phyloP scores from a whole-genome alignment of 352 stramenopile genomes.

The Globisporangium splendens region DNA sequence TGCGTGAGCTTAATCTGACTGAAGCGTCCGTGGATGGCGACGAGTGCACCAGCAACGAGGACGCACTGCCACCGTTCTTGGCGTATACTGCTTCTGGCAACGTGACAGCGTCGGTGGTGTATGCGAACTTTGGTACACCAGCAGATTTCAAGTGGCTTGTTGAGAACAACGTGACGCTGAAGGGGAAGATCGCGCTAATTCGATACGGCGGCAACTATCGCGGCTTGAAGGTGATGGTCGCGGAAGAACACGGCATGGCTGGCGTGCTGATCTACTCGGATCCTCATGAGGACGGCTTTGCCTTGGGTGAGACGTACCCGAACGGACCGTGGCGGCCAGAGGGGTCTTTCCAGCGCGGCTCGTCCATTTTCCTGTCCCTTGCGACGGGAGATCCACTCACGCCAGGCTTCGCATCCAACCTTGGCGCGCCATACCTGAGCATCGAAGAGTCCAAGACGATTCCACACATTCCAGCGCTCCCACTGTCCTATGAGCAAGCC shows the following conservation, averaged over 20 bases:
- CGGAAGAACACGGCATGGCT: constrained; percentile 67
- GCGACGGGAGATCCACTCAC: constrained; percentile 66
- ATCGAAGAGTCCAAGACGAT: constrained; percentile 53
- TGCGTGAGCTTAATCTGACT: constrained; percentile 50
- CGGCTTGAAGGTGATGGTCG: constrained; percentile 82
- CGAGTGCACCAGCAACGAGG: constrained; percentile 48
- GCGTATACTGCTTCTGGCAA: constrained; percentile 80
- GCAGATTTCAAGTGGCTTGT: constrained; percentile 81
- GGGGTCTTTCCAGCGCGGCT: constrained; percentile 83
- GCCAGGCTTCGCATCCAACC: constrained; percentile 42
- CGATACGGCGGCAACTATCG: constrained; percentile 81
- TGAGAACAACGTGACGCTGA: constrained; percentile 60
- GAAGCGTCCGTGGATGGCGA: constrained; percentile 57
- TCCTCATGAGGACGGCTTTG: constrained; percentile 80
- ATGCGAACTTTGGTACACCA: constrained; percentile 83
- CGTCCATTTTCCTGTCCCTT: constrained; percentile 77
- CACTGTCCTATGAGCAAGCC: constrained; percentile 82
- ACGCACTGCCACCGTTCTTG: constrained; percentile 71
- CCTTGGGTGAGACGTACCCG: constrained; percentile 62
- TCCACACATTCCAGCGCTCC: constrained; percentile 59
- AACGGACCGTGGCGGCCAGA: constrained; percentile 76
- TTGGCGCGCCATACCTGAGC: constrained; percentile 32
- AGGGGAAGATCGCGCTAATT: constrained; percentile 80
- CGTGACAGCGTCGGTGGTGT: constrained; percentile 70
- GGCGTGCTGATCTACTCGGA: constrained; percentile 89